Conservation (phyloP, 2,329 filamentous ascomycete species). For the Sporothrix curviconia region DNA sequence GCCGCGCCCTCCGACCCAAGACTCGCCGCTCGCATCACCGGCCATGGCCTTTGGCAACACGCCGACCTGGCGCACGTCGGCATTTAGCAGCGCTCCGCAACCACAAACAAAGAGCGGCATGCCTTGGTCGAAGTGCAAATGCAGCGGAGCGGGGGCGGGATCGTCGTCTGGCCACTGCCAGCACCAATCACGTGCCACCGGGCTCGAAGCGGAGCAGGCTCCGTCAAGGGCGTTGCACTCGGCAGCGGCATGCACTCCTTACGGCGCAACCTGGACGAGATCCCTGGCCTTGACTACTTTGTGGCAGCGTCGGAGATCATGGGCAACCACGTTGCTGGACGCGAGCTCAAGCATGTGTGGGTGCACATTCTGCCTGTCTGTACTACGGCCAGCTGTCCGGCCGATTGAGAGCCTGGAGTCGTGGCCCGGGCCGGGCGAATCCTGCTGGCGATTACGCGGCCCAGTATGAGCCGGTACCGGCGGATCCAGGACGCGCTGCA, state of each 20-base stretch:
- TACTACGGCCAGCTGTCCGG: constrained; percentile 81
- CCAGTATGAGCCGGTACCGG: constrained; percentile 41
- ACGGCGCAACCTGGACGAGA: constrained; percentile 66
- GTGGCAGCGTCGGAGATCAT: constrained; percentile 80
- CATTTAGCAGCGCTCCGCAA: too few species aligned
- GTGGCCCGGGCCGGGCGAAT: constrained; percentile 51
- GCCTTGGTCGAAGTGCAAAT: neutral
- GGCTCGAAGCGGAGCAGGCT: neutral
- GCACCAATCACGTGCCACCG: neutral
- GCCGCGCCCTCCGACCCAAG: constrained; percentile 43
- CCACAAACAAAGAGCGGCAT: too few species aligned
- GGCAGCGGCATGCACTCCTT: neutral
- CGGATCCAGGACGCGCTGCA: constrained; percentile 36
- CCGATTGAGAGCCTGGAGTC: constrained; percentile 75
- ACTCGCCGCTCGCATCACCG: constrained; percentile 45
- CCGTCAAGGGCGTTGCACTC: neutral
- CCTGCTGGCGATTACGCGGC: constrained; percentile 67
- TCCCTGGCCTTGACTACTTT: constrained; percentile 87
- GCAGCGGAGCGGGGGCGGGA: too few species aligned
- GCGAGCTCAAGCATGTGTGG: constrained; percentile 77
- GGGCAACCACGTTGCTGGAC: constrained; percentile 70
- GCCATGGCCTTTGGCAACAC: constrained; percentile 36
- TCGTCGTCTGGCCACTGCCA: too few species aligned
- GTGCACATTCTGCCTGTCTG: constrained; percentile 73
- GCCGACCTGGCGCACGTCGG: constrained; percentile 47